Evolutionary conservation across 108 stramenopile species (phyloP), one percentile per base, ranked within the genome.

Genomic region (Bacterosira constricta): DNA sequence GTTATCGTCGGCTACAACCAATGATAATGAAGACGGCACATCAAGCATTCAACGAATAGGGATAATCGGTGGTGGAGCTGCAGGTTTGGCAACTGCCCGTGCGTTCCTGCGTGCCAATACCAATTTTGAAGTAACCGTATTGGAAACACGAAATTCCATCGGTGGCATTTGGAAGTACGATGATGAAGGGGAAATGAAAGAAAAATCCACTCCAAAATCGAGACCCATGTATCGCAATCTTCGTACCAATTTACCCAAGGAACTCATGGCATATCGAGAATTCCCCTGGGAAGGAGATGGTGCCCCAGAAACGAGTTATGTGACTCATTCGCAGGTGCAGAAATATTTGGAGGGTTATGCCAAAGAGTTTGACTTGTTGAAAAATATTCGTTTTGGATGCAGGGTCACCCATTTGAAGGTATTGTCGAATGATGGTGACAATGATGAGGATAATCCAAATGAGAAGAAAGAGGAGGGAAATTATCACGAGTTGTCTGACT

Each of bases 221-320:
- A 71, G 82, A 27, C 90, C 93, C 47, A 91, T 94, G 90, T 94
- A 94, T 66, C 76, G 80, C 35, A 75, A 82, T 37, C 52, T 94
- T 13, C 61, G 89, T 17, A 94, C 93, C 64, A 94, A 94, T 80
- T 56, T 94, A 8, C 93, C 93, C 20, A 83, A 83, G 58, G 93
- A 94, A 64, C 66, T 94, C 60, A 94, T 94, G 93, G 86, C 82
- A 13, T 94, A 64, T 73, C 82, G 93, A 18, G 93, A 94, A 74
- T 77, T 81, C 44, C 89, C 93, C 7, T 94, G 89, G 87, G 59
- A 69, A 26, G 53, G 56, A 12, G 29, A 30, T 9, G 68, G 53
- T 35, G 71, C 69, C n/a, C 11, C 17, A 17, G 51, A 50, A 3
- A 15, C 61, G 21, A 90, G 89, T 47, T 94, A 86, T 69, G 85